Conservation (phyloP, 129 eudicot species). For the Centrapalus pauciflorus region DNA sequence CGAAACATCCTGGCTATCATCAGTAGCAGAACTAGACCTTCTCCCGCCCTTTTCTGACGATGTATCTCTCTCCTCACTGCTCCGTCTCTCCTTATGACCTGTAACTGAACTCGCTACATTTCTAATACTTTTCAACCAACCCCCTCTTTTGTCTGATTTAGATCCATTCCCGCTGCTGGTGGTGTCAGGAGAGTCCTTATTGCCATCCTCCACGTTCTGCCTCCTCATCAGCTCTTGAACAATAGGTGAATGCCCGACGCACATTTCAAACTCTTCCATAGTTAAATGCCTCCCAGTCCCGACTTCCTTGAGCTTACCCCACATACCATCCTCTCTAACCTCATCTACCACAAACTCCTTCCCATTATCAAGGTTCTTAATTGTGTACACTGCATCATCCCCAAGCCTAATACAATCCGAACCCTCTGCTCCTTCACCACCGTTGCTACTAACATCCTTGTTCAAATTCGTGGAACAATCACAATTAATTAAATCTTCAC, state of each 20-base stretch:
- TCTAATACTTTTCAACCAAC: conserved; percentile 74
- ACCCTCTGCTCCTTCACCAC: conserved; percentile 6
- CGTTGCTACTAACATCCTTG: conserved; percentile 8
- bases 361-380: conserved; percentile 72
- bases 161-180: conserved; percentile 39
- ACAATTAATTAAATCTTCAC: conserved; percentile 19
- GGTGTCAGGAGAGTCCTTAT: conserved; percentile 19
- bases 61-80: conserved; percentile 90
- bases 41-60: conserved; percentile 88
- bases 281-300: conserved; percentile 73
- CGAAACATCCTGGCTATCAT: conserved; percentile 88
- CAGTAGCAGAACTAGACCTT: conserved; percentile 94
- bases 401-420: conserved; percentile 12
- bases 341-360: conserved; percentile 80
- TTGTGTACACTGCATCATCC: conserved; percentile 27
- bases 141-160: conserved; percentile 55
- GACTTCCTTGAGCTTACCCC: conserved; percentile 71
- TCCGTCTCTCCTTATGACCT: conserved; percentile 62
- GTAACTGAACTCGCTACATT: conserved; percentile 76
- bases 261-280: conserved; percentile 68
- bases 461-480: conserved; percentile 13
- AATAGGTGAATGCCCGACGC: conserved; percentile 73
- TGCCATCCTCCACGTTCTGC: conserved; percentile 74
- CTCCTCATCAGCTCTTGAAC: conserved; percentile 81
- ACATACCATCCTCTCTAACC: conserved; percentile 70